These are phyloP conservation scores for Cyclocybe aegerita DNA, from an alignment of 768 basidiomycete genomes.

Conservation along the genomic window DNA sequence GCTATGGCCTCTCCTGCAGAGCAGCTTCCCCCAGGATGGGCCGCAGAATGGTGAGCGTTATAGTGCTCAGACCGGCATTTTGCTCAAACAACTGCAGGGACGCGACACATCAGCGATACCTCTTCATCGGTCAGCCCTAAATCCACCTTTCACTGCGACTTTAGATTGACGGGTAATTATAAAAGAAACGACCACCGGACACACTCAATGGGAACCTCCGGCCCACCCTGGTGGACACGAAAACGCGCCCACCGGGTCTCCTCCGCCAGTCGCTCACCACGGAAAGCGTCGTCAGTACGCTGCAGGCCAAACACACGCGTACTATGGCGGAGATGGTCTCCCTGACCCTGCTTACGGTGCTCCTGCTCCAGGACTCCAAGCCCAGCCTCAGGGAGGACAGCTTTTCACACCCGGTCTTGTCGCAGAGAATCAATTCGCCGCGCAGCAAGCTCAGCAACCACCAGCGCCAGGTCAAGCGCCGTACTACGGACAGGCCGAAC, in stretches of 20 bases:
- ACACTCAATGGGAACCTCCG: slow-evolving; percentile 89
- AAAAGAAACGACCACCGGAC: slow-evolving; percentile 80
- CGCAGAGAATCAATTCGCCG: slow-evolving; percentile 64
- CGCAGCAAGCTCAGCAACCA: slow-evolving; percentile 52
- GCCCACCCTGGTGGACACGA: slow-evolving; percentile 29
- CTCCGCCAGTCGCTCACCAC: slow-evolving; percentile 49
- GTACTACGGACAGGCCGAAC: slow-evolving; percentile 45
- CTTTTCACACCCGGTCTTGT: slow-evolving; percentile 87
- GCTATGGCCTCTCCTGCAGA: slow-evolving; percentile 53
- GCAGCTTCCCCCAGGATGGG: slow-evolving; percentile 90
- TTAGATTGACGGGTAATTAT: slow-evolving; percentile 15
- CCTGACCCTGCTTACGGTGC: slow-evolving; percentile 43
- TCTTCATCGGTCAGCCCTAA: slow-evolving; percentile 77
- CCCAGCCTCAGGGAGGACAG: slow-evolving; percentile 46
- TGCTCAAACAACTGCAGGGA: slow-evolving; percentile 57
- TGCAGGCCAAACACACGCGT: slow-evolving; percentile 88
- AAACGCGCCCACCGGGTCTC: slow-evolving; percentile 39
- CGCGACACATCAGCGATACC: slow-evolving; percentile 71
- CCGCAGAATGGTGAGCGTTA: slow-evolving; percentile 80
- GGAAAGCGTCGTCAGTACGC: slow-evolving; percentile 90
- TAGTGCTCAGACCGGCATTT: slow-evolving; percentile 3
- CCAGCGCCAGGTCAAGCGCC: slow-evolving; percentile 27
- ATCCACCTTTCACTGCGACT: slow-evolving; percentile 17
- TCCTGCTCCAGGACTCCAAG: slow-evolving; percentile 36
- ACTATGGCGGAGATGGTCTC: slow-evolving; percentile 58